phyloP scores from a whole-genome alignment of 805 yeast species.

The Wickerhamomyces ciferrii region DNA sequence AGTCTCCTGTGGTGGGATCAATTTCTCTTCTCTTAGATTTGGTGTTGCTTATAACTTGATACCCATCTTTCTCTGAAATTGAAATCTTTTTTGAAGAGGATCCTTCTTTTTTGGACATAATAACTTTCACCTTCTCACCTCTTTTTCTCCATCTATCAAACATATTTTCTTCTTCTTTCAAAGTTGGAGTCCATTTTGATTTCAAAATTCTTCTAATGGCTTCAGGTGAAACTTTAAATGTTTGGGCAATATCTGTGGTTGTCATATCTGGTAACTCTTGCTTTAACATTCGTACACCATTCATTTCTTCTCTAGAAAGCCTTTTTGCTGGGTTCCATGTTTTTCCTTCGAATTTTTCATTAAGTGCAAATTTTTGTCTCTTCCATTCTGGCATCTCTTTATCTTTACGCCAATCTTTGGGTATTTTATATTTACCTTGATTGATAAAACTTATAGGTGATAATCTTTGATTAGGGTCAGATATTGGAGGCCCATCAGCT shows the following conservation, averaged over 20 bases:
- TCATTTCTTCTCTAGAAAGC: conserved; percentile 66
- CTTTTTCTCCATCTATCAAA: conserved; percentile 50
- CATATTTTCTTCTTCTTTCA: conserved; percentile 42
- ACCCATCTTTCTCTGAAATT: not conserved
- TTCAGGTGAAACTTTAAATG: conserved; percentile 73
- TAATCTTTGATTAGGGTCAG: conserved; percentile 1
- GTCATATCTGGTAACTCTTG: conserved; percentile 53
- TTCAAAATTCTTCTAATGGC: conserved; percentile 74
- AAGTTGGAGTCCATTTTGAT: conserved; percentile 69
- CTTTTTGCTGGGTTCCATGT: conserved; percentile 66
- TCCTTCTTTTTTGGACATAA: conserved; percentile 3
- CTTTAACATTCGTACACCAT: conserved; percentile 53
- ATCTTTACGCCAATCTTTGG: conserved; percentile 40
- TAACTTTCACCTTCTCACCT: conserved; percentile 30
- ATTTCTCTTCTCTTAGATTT: not conserved
- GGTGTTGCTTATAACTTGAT: too few relatives aligned
- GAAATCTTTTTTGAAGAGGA: not conserved
- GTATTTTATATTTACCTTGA: conserved; percentile 25
- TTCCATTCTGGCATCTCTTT: conserved; percentile 58
- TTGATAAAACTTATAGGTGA: conserved; percentile 12
- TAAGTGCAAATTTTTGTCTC: conserved; percentile 58
- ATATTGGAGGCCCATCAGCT: not conserved
- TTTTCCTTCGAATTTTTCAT: conserved; percentile 51
- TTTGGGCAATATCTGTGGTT: conserved; percentile 52
- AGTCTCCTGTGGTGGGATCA: not conserved